Evolutionary conservation across 441 rosid species (phyloP).

Genomic region (Populus hybrid): DNA sequence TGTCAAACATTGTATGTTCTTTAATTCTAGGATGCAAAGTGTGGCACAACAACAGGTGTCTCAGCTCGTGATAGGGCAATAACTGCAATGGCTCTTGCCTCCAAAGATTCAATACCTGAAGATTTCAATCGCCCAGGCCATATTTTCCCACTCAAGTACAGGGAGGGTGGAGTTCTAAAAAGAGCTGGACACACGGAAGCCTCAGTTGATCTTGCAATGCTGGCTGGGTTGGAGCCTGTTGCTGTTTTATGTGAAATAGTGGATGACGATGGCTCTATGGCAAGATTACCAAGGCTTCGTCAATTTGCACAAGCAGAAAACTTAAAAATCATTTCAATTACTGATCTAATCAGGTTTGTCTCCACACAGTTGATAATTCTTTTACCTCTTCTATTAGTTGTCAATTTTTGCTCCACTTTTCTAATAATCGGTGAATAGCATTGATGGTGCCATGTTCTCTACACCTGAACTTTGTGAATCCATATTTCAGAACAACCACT

Average conservation of each 20-base stretch:
- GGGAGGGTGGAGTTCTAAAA: slow-evolving; percentile 86
- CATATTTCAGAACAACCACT: neutral
- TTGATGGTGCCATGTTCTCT: neutral
- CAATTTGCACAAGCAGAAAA: slow-evolving; percentile 59
- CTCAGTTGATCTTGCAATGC: slow-evolving; percentile 71
- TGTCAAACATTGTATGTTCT: neutral
- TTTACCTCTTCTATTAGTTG: neutral
- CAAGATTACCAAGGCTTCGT: slow-evolving; percentile 66
- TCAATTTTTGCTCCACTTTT: neutral
- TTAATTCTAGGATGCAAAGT: slow-evolving; percentile 70
- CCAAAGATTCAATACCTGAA: slow-evolving; percentile 67
- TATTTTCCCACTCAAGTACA: slow-evolving; percentile 72
- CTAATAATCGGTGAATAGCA: neutral
- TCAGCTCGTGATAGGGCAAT: slow-evolving; percentile 78
- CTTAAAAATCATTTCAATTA: slow-evolving; percentile 68
- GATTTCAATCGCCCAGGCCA: slow-evolving; percentile 92
- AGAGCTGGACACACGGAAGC: slow-evolving; percentile 96
- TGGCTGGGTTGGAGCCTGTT: slow-evolving; percentile 75
- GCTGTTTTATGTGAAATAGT: slow-evolving; percentile 76
- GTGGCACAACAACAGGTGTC: slow-evolving; percentile 82
- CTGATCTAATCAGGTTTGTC: slow-evolving; percentile 72
- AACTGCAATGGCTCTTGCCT: slow-evolving; percentile 65
- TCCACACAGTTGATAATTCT: neutral
- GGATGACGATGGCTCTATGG: slow-evolving; percentile 80
- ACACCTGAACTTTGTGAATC: neutral